These are phyloP conservation scores for Pyrenula aspistea DNA, from an alignment of 495 filamentous ascomycete genomes.

Conservation along the genomic window DNA sequence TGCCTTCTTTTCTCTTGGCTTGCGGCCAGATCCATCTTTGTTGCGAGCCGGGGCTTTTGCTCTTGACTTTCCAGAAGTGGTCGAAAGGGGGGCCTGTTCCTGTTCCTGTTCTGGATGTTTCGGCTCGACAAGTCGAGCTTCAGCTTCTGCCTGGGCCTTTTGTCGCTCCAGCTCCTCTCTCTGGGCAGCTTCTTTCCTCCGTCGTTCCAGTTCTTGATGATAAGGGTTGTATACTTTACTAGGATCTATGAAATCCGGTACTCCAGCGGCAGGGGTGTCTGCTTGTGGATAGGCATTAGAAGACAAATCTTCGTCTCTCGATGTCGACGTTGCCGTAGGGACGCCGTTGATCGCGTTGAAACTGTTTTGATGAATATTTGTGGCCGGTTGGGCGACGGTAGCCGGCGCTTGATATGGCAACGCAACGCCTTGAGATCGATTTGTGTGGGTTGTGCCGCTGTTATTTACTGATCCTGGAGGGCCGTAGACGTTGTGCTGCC, in stretches of 20 bases:
- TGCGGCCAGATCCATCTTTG: background rate
- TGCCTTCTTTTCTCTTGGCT: background rate
- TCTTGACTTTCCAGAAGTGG: background rate
- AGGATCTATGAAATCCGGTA: conserved; percentile 12
- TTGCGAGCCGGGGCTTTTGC: background rate
- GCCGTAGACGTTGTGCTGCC: background rate
- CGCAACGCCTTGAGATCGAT: background rate
- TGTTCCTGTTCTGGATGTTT: background rate
- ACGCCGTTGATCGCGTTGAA: background rate
- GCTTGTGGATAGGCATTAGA: background rate
- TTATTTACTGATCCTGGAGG: background rate
- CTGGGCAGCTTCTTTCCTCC: conserved; percentile 7
- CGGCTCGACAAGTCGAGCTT: background rate
- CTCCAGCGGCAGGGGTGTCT: background rate
- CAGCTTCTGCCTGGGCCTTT: background rate
- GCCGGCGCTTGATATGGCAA: background rate
- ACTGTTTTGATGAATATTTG: background rate
- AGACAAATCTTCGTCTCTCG: background rate
- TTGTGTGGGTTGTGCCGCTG: background rate
- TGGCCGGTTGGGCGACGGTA: background rate
- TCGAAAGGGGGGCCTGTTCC: background rate
- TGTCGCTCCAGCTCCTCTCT: conserved; percentile 5
- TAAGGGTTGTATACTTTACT: conserved; percentile 15
- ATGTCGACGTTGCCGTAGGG: background rate
- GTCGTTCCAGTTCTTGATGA: conserved; percentile 10